Conservation (phyloP, 306 rosid genomes). For the Rubus idaeus region DNA sequence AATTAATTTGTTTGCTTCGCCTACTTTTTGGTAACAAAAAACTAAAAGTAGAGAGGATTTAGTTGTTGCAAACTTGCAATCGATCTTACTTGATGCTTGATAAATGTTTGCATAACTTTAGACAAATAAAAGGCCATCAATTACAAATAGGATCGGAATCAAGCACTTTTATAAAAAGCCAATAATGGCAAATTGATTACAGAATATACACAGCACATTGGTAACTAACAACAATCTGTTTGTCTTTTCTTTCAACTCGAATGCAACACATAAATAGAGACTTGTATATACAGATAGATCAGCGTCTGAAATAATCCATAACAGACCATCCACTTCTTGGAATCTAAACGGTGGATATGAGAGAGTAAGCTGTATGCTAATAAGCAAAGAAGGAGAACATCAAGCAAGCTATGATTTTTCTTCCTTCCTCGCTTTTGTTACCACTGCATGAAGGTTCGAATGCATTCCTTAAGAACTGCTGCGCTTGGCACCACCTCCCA, state of each 20-base stretch:
- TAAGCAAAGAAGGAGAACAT: constrained; percentile 4
- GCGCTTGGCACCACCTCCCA: constrained; percentile 36
- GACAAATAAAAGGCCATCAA: not conserved
- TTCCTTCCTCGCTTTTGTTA: constrained; percentile 25
- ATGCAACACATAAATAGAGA: constrained; percentile 38
- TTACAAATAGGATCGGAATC: not conserved
- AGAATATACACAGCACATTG: constrained; percentile 27
- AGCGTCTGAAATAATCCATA: constrained; percentile 30
- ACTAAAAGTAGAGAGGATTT: not conserved
- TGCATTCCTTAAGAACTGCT: constrained; percentile 45
- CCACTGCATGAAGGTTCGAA: constrained; percentile 14
- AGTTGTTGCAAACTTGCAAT: not conserved
- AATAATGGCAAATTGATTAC: constrained; percentile 20
- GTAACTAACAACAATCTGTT: constrained; percentile 26
- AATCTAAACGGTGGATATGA: constrained; percentile 29
- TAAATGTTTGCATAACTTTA: not conserved
- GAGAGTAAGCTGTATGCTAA: constrained; percentile 13
- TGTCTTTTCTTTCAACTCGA: constrained; percentile 18
- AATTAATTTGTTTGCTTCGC: not conserved
- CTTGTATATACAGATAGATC: constrained; percentile 54
- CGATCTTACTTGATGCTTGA: not conserved
- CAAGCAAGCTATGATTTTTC: constrained; percentile 27
- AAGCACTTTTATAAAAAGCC: constrained; percentile 13
- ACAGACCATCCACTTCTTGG: constrained; percentile 25
- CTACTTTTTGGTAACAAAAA: not conserved